These are phyloP conservation scores for Vinca minor DNA, from an alignment of 257 asterid species.

Conservation along the genomic window DNA sequence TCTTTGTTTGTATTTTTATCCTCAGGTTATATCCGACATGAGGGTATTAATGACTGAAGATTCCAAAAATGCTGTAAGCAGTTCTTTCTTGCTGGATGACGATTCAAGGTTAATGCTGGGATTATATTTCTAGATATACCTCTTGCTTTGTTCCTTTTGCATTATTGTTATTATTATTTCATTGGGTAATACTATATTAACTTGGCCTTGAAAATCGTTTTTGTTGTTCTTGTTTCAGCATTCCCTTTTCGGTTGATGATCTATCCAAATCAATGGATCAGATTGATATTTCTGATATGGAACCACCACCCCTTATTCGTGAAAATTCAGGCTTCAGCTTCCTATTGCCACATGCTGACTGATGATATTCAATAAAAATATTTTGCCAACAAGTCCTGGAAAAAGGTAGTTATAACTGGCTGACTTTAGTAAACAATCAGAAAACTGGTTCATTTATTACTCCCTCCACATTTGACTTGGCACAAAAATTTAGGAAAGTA, in stretches of 20 bases:
- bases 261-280: conserved; percentile 92
- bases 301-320: conserved; percentile 96
- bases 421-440: neutral
- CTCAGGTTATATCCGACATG: conserved; percentile 85
- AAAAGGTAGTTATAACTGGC: conserved; percentile 4
- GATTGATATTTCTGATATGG: conserved; percentile 76
- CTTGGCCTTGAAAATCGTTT: conserved; percentile 4
- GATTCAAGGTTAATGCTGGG: conserved; percentile 73
- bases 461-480: too few species aligned
- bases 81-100: conserved; percentile 92
- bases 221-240: conserved; percentile 47
- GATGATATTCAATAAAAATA: conserved; percentile 10
- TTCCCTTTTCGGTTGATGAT: conserved; percentile 97
- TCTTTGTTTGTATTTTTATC: conserved; percentile 5
- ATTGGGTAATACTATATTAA: neutral
- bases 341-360: conserved; percentile 64
- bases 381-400: neutral
- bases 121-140: conserved; percentile 9
- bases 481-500: too few species aligned
- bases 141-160: conserved; percentile 6
- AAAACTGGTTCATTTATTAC: neutral
- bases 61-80: conserved; percentile 94
- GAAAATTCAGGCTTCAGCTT: conserved; percentile 98
- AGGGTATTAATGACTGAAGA: conserved; percentile 91
- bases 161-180: neutral